These are phyloP conservation scores for Citrullus colocynthis DNA, from an alignment of 306 rosid species.

Conservation along the genomic window DNA sequence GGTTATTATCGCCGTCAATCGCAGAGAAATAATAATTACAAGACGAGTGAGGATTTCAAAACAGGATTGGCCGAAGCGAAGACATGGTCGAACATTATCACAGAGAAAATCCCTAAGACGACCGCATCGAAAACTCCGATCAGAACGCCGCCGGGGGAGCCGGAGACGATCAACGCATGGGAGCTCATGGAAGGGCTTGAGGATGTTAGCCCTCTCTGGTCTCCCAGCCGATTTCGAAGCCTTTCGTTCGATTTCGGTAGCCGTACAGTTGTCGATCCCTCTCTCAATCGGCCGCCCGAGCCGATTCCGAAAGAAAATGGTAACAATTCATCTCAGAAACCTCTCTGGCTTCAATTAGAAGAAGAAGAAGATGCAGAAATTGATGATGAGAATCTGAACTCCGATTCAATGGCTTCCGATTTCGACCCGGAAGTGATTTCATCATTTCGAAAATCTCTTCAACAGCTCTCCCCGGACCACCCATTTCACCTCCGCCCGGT, in stretches of 20 bases:
- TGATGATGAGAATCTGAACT: constrained; percentile 6
- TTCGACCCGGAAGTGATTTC: constrained; percentile 42
- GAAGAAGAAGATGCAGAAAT: not conserved
- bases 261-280: constrained; percentile 4
- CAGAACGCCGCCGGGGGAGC: constrained; percentile 67
- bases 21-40: not conserved
- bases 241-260: constrained; percentile 49
- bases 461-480: constrained; percentile 19
- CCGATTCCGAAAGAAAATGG: constrained; percentile 17
- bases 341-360: constrained; percentile 39
- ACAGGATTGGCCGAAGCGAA: constrained; percentile 49
- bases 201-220: constrained; percentile 48
- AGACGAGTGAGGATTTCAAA: constrained; percentile 23
- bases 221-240: constrained; percentile 45
- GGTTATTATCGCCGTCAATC: not conserved
- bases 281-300: constrained; percentile 19
- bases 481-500: constrained; percentile 9
- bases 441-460: constrained; percentile 38
- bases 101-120: constrained; percentile 46
- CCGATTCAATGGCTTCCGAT: constrained; percentile 18
- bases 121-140: constrained; percentile 30
- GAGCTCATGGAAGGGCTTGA: constrained; percentile 97
- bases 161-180: constrained; percentile 82
- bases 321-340: constrained; percentile 15
- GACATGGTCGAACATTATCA: constrained; percentile 70